A percentile compares a stretch with the other conserved stretches of the same genome.
Conservation (phyloP, 2,329 filamentous ascomycete species). For the Rhynchosporium graminicola region DNA sequence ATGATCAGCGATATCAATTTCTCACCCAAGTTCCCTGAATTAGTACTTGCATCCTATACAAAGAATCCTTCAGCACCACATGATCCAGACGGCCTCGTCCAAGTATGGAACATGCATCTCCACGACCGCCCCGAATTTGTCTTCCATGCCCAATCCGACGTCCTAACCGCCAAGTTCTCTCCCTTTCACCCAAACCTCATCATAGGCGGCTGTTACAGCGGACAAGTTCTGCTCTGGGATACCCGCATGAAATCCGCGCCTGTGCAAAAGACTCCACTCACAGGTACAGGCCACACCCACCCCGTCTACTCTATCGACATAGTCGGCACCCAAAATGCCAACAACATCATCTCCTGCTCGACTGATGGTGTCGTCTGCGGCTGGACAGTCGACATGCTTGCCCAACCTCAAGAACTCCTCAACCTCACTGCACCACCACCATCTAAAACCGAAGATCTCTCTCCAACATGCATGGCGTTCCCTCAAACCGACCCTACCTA, state of each 20-base stretch:
- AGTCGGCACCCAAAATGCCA: slow-evolving; percentile 96
- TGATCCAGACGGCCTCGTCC: slow-evolving; percentile 88
- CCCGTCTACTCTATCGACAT: slow-evolving; percentile 95
- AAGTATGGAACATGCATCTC: slow-evolving; percentile 96
- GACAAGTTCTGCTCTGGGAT: slow-evolving; percentile 96
- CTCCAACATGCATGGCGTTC: slow-evolving; percentile 92
- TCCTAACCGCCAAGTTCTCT: slow-evolving; percentile 95
- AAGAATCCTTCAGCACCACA: slow-evolving; percentile 95
- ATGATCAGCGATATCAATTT: slow-evolving; percentile 97
- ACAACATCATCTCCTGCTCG: slow-evolving; percentile 96
- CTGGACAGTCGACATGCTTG: slow-evolving; percentile 97
- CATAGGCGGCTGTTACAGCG: slow-evolving; percentile 92
- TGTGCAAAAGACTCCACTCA: slow-evolving; percentile 94
- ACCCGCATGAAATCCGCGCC: slow-evolving; percentile 86
- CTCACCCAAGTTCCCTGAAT: slow-evolving; percentile 91
- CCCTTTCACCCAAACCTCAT: slow-evolving; percentile 97
- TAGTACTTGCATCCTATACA: slow-evolving; percentile 92
- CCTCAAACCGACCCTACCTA: slow-evolving; percentile 94
- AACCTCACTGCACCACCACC: slow-evolving; percentile 84
- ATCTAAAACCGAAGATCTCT: slow-evolving; percentile 89
- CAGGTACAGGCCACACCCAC: slow-evolving; percentile 92
- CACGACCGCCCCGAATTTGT: slow-evolving; percentile 94
- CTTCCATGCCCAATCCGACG: slow-evolving; percentile 94
- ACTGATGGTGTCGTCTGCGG: slow-evolving; percentile 96
- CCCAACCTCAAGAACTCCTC: slow-evolving; percentile 91